Evolutionary conservation across 1,284 basidiomycete species (phyloP).

Genomic region (Amylostereum areolatum): DNA sequence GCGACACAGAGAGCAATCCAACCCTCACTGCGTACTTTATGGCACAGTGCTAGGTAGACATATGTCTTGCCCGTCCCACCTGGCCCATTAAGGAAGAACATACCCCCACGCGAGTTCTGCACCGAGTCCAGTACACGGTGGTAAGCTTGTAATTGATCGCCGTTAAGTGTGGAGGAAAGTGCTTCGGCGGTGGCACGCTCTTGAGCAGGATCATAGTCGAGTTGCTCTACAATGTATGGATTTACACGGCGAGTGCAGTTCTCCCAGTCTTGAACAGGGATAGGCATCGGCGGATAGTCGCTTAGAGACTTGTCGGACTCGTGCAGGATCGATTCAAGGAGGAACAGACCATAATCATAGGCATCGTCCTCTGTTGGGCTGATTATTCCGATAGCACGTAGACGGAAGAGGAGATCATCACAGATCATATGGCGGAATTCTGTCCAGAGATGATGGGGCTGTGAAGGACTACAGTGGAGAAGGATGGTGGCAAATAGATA

Average conservation of each 20-base stretch:
- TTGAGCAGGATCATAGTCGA: slow-evolving; percentile 21
- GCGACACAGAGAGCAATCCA: slow-evolving; percentile 36
- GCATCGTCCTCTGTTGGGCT: slow-evolving; percentile 24
- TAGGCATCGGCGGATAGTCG: slow-evolving; percentile 28
- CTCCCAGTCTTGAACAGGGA: slow-evolving; percentile 23
- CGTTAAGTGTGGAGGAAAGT: slow-evolving; percentile 24
- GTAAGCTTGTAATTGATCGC: slow-evolving; percentile 29
- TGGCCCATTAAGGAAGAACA: slow-evolving; percentile 39
- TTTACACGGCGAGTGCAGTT: slow-evolving; percentile 19
- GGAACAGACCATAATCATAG: slow-evolving; percentile 35
- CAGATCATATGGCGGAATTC: slow-evolving; percentile 29
- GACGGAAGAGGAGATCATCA: slow-evolving; percentile 27
- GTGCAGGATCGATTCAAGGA: slow-evolving; percentile 25
- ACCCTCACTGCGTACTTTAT: slow-evolving; percentile 18
- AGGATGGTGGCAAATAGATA: slow-evolving; percentile 36
- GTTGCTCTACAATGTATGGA: slow-evolving; percentile 31
- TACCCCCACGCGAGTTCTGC: slow-evolving; percentile 14
- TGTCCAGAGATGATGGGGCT: slow-evolving; percentile 31
- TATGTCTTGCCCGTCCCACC: slow-evolving; percentile 48
- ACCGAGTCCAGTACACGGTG: slow-evolving; percentile 26
- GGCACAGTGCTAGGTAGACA: slow-evolving; percentile 34
- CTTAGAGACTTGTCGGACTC: slow-evolving; percentile 17
- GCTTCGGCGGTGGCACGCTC: slow-evolving; percentile 11
- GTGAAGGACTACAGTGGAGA: slow-evolving; percentile 22
- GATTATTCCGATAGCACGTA: slow-evolving; percentile 8